phyloP scores from a whole-genome alignment of 202 grass and related monocot species.

The Musa balbisiana region DNA sequence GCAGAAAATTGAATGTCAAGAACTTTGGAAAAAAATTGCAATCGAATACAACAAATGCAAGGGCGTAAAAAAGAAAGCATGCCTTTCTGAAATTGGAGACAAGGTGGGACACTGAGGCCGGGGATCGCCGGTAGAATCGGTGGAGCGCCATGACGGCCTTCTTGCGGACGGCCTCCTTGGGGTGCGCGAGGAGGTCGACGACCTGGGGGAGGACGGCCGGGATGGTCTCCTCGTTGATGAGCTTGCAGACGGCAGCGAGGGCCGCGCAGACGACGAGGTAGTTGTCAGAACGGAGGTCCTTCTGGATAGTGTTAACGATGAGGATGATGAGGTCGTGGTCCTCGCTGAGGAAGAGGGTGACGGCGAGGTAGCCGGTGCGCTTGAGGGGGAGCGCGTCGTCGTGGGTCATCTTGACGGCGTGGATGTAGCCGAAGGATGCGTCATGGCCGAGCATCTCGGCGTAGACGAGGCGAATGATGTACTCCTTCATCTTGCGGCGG shows the following conservation, averaged over 20 bases:
- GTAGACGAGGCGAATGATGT: slow-evolving; percentile 83
- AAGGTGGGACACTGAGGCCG: slow-evolving; percentile 70
- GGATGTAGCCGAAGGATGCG: slow-evolving; percentile 96
- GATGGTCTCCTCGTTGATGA: slow-evolving; percentile 97
- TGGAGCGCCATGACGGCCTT: slow-evolving; percentile 97
- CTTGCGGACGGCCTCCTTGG: slow-evolving; percentile 91
- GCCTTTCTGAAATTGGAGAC: slow-evolving; percentile 95
- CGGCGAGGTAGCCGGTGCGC: slow-evolving; percentile 90
- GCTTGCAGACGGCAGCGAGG: slow-evolving; percentile 63
- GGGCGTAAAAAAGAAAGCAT: not conserved
- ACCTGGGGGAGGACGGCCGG: slow-evolving; percentile 89
- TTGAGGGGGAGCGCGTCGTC: slow-evolving; percentile 82
- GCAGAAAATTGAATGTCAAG: not conserved
- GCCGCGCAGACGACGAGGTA: slow-evolving; percentile 88
- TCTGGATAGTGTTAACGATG: slow-evolving; percentile 98
- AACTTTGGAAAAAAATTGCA: not conserved
- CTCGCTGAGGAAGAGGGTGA: slow-evolving; percentile 90
- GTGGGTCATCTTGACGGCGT: slow-evolving; percentile 99
- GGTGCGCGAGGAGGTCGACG: slow-evolving; percentile 72
- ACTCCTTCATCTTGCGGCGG: slow-evolving; percentile 95
- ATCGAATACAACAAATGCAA: not conserved
- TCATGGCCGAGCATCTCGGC: slow-evolving; percentile 99
- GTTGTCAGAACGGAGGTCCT: slow-evolving; percentile 95
- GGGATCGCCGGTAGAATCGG: slow-evolving; percentile 89
- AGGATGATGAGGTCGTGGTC: slow-evolving; percentile 97